Evolutionary conservation across 2,329 filamentous ascomycete species (phyloP), one percentile per base, ranked within the genome.

Genomic region (Pezicula rhizophila): DNA sequence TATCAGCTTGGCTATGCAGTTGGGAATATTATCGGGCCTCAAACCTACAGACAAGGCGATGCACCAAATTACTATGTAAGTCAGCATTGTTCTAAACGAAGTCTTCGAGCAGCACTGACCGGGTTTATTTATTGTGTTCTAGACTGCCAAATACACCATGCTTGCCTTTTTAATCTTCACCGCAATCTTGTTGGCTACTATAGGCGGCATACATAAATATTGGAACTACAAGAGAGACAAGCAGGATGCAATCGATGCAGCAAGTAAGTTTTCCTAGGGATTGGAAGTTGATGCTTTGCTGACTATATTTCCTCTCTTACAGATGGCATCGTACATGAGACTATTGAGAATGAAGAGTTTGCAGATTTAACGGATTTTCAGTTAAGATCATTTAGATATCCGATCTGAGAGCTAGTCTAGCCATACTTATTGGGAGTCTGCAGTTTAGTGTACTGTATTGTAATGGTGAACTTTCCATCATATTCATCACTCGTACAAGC

Each of bases 21-120:
- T 8, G 75, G 73, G 11, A 79, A 76, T 58, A 76, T 79, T 49
- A 78, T 79, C 53, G 75, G 76, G 0, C 76, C 76, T 1, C 72
- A 77, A 59, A 78, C 74, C 4, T 78, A 79, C 64, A 73, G 73
- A 54, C 69, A 68, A 5, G 65, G 64, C 28, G 73, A 79, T 48
- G 74, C 70, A 0, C 76, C 75, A 1, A 66, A 72, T 3, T 78
- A 73, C 54, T 57, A 34, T 20, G 45, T 47, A 33, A 47, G 45
- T 60, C 55, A 1, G 5, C 12, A 11, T 14, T 8, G 5, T 15
- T 8, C 4, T 14, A 15, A 14, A 14, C 34, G 3, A 35, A 14
- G 7, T 35, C 11, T 37, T 37, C 8, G 7, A 37, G 15, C 12
- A 15, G 4, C 11, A 6, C 15, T 14, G 12, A 37, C 12, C 5